Base-by-base conservation (phyloP, 768 basidiomycete species). In the Hypholoma fasciculare region DNA sequence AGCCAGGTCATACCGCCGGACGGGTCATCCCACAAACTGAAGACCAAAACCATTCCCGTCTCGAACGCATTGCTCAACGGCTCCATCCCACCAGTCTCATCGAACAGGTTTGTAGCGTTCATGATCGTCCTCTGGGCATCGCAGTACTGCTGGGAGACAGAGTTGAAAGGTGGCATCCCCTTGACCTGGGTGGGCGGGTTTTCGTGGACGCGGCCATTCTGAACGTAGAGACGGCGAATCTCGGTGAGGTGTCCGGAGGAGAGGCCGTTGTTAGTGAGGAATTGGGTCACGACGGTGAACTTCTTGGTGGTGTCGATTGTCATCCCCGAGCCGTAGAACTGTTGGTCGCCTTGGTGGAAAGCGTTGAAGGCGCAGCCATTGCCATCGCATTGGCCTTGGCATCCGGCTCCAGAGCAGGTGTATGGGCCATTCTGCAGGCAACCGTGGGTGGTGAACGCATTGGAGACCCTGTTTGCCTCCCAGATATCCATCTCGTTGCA, bases 291-390 rank as follows among this genome's bases (percentile, higher is more conserved):
- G 63, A 84, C 79, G 56, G 82, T 85, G 75, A 85, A 74, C 62
- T 74, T 75, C 61, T 71, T 65, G 67, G 57, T 73, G 67, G 82
- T 84, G 74, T 84, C 78, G 68, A 84, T 76, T 54, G 73, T 80
- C 66, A 67, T 60, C 55, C 77, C 78, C n/a, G 67, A 64, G 39
- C 83, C 83, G 66, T 76, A 76, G 78, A 82, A 84, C 50, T 65
- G 58, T 57, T 61, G 64, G 64, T 70, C 67, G 37, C 82, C 82
- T 78, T 81, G 75, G 64, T 82, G 82, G 76, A 67, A 85, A 26
- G 83, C 81, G 79, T 84, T 85, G 78, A 83, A 85, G 63, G 83
- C 83, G 69, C 83, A 85, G 46, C 83, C 83, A 61, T 81, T 81
- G 59, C 74, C 72, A 69, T 85, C 82, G 70, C 83, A 85, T 56